Evolutionary conservation across 164 flowering plant genomes (phyloP), one percentile per base, ranked within the genome.

Genomic region (Taxillus chinensis): DNA sequence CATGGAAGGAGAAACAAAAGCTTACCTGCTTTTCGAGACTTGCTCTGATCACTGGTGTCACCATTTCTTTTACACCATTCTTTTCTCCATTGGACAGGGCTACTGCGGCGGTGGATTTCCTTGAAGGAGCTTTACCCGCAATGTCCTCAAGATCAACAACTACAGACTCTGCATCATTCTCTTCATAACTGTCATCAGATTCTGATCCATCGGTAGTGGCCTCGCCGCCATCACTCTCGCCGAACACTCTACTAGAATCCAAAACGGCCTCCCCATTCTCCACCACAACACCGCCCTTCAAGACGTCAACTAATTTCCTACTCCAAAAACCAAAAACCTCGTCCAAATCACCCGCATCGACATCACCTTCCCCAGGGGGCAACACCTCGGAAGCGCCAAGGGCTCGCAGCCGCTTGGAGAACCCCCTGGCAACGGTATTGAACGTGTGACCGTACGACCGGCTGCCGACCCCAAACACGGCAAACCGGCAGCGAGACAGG

Each of bases 391-490:
- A 57, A 2, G 78, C 97, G 0, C 97, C 98, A 51, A 93, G 75
- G 41, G 76, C 87, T 56, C 69, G 72, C 79, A 93, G 64, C 73
- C 70, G 60, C 63, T 57, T 66, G 8, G 86, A 73, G 53, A 90
- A 70, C 41, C 73, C 84, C 71, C 53, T 81, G 38, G 77, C 96
- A 39, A 86, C 95, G 3, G 76, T 84, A 77, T 90, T 93, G 70
- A 75, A 93, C 14, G 55, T 71, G 50, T 70, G 81, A 5, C 90
- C 95, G 64, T 93, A 93, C 3, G 80, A 71, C 62, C 80, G 11
- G 72, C 97, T 89, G 43, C 99, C 99, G 5, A 93, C 92, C 0
- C 99, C 99, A 51, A 90, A 90, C 7, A 90, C 95, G 1, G 89
- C 91, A 68, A 85, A 93, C 41, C 65, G 79, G 64, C 92, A 89